phyloP scores from a whole-genome alignment of 2,329 filamentous ascomycete species.

The Thelonectria olida region DNA sequence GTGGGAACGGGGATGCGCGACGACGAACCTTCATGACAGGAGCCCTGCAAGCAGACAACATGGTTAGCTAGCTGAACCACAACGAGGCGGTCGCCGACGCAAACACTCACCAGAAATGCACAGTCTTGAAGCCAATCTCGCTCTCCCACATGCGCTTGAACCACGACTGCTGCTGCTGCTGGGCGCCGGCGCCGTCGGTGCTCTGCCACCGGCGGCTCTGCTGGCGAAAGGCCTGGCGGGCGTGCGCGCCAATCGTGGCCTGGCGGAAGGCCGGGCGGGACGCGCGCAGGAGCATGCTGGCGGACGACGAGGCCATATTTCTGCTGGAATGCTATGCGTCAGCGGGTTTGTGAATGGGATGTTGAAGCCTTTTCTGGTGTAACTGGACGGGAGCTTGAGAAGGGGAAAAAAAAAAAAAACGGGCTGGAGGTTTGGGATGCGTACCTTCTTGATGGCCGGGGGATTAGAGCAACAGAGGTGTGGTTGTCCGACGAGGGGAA shows the following conservation, averaged over 20 bases:
- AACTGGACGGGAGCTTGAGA: too few relatives aligned
- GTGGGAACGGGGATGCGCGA: neutral
- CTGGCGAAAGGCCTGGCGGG: conserved; percentile 63
- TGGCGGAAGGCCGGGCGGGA: conserved; percentile 66
- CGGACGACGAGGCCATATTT: conserved; percentile 51
- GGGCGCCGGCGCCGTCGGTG: conserved; percentile 62
- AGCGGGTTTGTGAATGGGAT: conserved; percentile 2
- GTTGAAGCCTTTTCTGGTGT: neutral
- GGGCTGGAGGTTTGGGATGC: too few relatives aligned
- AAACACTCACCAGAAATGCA: conserved; percentile 90
- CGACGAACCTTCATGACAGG: conserved; percentile 81
- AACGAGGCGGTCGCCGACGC: neutral
- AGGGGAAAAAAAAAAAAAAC: too few relatives aligned
- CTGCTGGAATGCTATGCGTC: too few relatives aligned
- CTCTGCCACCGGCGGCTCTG: conserved; percentile 72
- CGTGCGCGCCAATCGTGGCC: conserved; percentile 60
- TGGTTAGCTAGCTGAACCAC: conserved; percentile 30
- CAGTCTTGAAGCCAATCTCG: conserved; percentile 86
- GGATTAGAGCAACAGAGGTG: too few relatives aligned
- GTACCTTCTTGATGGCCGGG: too few relatives aligned
- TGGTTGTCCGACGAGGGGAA: too few relatives aligned
- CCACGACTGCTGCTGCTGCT: conserved; percentile 56
- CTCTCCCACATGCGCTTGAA: conserved; percentile 87
- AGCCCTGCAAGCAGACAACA: conserved; percentile 66
- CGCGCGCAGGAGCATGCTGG: conserved; percentile 61